Conservation (phyloP, 2,329 filamentous ascomycete species). For the Cladosporium sp. region DNA sequence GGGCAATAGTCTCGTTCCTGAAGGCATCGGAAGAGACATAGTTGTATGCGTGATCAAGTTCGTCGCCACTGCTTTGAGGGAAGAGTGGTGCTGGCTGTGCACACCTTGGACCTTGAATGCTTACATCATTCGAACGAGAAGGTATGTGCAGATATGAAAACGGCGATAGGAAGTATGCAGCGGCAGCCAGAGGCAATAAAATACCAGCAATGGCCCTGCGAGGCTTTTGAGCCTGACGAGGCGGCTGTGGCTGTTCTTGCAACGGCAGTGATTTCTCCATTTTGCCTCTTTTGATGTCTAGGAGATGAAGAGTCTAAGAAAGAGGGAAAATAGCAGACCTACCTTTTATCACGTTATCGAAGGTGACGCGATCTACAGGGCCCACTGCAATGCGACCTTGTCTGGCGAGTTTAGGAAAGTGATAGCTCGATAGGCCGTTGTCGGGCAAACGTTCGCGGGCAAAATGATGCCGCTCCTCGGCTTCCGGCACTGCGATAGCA, state of each 20-base stretch:
- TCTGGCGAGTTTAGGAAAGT: not conserved
- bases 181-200: conserved; percentile 12
- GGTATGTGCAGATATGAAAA: conserved; percentile 3
- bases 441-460: no score
- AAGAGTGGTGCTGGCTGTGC: conserved; percentile 27
- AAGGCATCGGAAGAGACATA: conserved; percentile 28
- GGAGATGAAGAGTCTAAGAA: not conserved
- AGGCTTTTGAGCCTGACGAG: conserved; percentile 15
- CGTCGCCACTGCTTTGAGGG: conserved; percentile 20
- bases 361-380: conserved; percentile 5
- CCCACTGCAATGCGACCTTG: conserved; percentile 7
- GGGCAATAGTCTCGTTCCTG: conserved; percentile 35
- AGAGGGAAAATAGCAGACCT: not conserved
- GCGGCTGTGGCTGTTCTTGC: conserved; percentile 18
- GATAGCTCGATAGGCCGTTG: conserved; percentile 1
- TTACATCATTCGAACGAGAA: not conserved
- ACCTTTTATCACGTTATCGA: conserved; percentile 8
- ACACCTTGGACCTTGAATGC: conserved; percentile 18
- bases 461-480: no score
- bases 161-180: conserved; percentile 5
- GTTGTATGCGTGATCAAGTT: conserved; percentile 28
- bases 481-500: no score
- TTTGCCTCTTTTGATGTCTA: conserved; percentile 17
- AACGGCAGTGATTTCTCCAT: conserved; percentile 27
- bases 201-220: conserved; percentile 17